phyloP scores from a whole-genome alignment of 768 basidiomycete genomes.

The Pholiota molesta region DNA sequence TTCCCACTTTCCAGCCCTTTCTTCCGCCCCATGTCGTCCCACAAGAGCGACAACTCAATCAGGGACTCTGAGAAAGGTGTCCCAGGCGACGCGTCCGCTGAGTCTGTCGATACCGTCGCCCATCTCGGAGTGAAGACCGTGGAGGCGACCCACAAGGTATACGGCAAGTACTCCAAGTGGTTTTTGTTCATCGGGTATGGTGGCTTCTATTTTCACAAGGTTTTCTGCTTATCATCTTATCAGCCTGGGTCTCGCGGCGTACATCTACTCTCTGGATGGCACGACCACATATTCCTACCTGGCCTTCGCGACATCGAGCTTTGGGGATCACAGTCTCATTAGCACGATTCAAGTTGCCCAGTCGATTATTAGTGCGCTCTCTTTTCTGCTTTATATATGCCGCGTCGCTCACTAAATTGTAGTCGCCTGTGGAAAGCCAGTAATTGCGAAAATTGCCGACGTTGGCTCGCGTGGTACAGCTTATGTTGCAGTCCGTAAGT shows the following conservation, averaged over 20 bases:
- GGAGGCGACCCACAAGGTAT: slow-evolving; percentile 54
- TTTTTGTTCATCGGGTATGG: slow-evolving; percentile 60
- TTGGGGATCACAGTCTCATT: slow-evolving; percentile 56
- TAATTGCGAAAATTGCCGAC: slow-evolving; percentile 76
- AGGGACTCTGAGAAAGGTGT: slow-evolving; percentile 19
- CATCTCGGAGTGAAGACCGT: slow-evolving; percentile 49
- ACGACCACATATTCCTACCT: slow-evolving; percentile 72
- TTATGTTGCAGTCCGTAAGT: slow-evolving; percentile 59
- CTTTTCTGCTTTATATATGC: neutral
- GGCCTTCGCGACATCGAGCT: slow-evolving; percentile 54
- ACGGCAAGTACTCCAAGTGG: slow-evolving; percentile 60
- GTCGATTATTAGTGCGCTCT: slow-evolving; percentile 51
- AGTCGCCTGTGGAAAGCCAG: slow-evolving; percentile 60
- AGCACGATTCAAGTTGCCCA: slow-evolving; percentile 58
- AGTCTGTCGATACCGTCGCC: slow-evolving; percentile 24
- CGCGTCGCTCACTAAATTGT: neutral
- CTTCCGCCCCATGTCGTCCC: slow-evolving; percentile 17
- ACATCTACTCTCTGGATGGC: slow-evolving; percentile 77
- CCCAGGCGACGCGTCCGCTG: slow-evolving; percentile 3
- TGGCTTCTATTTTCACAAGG: slow-evolving; percentile 1
- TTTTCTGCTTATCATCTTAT: slow-evolving; percentile 10
- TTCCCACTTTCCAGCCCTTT: neutral
- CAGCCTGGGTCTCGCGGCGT: slow-evolving; percentile 68
- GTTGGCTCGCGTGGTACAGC: slow-evolving; percentile 68
- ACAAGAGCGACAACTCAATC: slow-evolving; percentile 19